These are phyloP conservation scores for Phellinidium pouzarii DNA, from an alignment of 1,284 basidiomycete genomes.

Conservation along the genomic window DNA sequence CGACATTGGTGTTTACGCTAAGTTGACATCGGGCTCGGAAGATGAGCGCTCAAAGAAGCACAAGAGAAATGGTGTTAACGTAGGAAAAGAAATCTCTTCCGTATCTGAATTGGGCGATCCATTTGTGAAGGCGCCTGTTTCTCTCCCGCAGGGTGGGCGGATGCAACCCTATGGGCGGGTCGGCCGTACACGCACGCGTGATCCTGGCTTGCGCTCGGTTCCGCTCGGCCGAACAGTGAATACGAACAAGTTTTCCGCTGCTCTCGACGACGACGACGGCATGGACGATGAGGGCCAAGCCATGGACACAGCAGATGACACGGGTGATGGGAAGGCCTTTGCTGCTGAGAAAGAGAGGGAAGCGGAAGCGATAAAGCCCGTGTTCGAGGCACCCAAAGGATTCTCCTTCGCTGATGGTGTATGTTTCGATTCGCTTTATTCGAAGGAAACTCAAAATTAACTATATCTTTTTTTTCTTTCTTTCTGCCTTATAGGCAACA, in stretches of 20 bases:
- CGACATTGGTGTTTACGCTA: constrained; percentile 16
- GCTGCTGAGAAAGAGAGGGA: constrained; percentile 29
- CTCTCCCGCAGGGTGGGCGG: constrained; percentile 24
- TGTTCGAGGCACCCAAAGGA: constrained; percentile 52
- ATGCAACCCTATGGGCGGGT: constrained; percentile 54
- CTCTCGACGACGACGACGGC: constrained; percentile 44
- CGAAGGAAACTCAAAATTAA: neutral
- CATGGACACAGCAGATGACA: neutral
- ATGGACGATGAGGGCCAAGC: constrained; percentile 32
- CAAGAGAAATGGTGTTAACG: neutral
- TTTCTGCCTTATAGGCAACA: constrained; percentile 20
- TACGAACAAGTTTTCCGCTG: constrained; percentile 59
- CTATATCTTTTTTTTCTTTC: neutral
- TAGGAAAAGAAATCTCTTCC: no score
- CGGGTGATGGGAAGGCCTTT: neutral
- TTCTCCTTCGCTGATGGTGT: constrained; percentile 66
- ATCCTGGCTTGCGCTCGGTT: constrained; percentile 35
- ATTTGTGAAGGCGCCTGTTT: constrained; percentile 22
- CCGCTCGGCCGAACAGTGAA: constrained; percentile 38
- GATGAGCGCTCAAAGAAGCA: constrained; percentile 8
- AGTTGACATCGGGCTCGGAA: constrained; percentile 16
- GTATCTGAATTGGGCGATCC: neutral
- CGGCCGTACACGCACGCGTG: constrained; percentile 45
- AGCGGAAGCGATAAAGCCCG: constrained; percentile 46
- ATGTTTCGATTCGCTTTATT: constrained; percentile 25